Conservation (phyloP, 1,284 basidiomycete genomes). For the Cryptococcus amylolentus region DNA sequence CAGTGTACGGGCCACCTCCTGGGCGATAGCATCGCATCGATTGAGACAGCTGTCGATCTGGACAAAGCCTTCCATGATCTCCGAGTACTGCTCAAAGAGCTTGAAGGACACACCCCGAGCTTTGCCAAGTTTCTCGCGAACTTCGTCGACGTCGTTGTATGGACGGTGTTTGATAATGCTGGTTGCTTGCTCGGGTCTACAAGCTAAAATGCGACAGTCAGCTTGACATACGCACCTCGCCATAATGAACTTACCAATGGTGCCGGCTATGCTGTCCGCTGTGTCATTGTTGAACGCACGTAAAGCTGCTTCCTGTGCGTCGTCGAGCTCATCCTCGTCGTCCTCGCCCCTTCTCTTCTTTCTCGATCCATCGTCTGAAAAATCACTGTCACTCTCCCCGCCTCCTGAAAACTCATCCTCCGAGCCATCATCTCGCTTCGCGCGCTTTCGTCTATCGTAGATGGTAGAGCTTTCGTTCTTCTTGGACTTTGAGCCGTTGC, state of each 20-base stretch:
- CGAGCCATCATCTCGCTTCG: slow-evolving; percentile 20
- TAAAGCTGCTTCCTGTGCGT: slow-evolving; percentile 58
- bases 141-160: slow-evolving; percentile 71
- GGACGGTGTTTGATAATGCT: slow-evolving; percentile 78
- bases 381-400: slow-evolving; percentile 45
- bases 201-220: slow-evolving; percentile 57
- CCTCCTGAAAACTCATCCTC: slow-evolving; percentile 24
- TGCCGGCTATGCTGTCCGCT: slow-evolving; percentile 72
- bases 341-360: slow-evolving; percentile 22
- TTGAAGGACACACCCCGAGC: slow-evolving; percentile 88
- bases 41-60: slow-evolving; percentile 85
- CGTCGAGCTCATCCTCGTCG: slow-evolving; percentile 29
- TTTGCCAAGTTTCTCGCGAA: slow-evolving; percentile 73
- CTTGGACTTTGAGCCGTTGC: slow-evolving; percentile 18
- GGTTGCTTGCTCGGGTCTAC: slow-evolving; percentile 73
- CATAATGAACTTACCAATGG: slow-evolving; percentile 65
- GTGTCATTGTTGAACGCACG: slow-evolving; percentile 82
- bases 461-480: slow-evolving; percentile 48
- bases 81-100: slow-evolving; percentile 84
- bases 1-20: slow-evolving; percentile 60
- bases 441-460: slow-evolving; percentile 43
- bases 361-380: slow-evolving; percentile 33
- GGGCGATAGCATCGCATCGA: slow-evolving; percentile 81
- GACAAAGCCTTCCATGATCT: slow-evolving; percentile 84
- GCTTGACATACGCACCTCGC: slow-evolving; percentile 1